Base-by-base conservation (phyloP, 345 rosid species). In the Balakata baccata region DNA sequence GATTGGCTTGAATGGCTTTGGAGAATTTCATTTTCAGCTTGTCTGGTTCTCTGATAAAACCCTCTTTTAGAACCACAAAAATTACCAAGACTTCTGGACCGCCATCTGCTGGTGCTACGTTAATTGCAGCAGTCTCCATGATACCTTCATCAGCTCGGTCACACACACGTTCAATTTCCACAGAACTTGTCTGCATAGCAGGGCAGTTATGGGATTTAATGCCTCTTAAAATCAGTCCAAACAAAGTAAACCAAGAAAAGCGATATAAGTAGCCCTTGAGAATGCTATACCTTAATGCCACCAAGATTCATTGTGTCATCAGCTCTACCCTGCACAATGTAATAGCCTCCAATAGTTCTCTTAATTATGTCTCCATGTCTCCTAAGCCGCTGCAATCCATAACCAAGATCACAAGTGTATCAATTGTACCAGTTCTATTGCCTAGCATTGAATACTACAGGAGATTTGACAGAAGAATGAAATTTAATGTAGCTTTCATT, bases 261-360 rank as follows among this genome's bases (percentile, higher is more conserved):
- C 38, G 14, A 0, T 29, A 37, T 43, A 20, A 7, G 7, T 62
- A 52, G 34, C 34, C 1, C 34, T 51, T 6, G 62, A 54, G 23
- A 52, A 72, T 18, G 10, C 9, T 5, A 13, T 80, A 88, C 98
- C 98, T 92, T 94, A 72, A 92, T 94, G 69, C 98, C 98, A 66
- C 98, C 97, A 67, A 94, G 93, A 77, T 94, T 94, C 98, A 94
- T 94, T 66, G 98, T 94, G 83, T 92, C 98, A 83, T 94, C 96
- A 69, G 97, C 94, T 83, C 98, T 79, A 37, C 98, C 98, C 77
- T 88, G 97, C 17, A 92, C 95, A 56, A 77, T 11, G 23, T 66
- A 85, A 76, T 85, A 89, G 74, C 98, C 97, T 69, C 98, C 95
- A 38, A 84, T 74, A 1, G 92, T 90, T 82, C 87, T 84, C 82